Evolutionary conservation across 2,329 filamentous ascomycete genomes (phyloP), one percentile per base, ranked within the genome.

Genomic region (Paramyrothecium roridum): DNA sequence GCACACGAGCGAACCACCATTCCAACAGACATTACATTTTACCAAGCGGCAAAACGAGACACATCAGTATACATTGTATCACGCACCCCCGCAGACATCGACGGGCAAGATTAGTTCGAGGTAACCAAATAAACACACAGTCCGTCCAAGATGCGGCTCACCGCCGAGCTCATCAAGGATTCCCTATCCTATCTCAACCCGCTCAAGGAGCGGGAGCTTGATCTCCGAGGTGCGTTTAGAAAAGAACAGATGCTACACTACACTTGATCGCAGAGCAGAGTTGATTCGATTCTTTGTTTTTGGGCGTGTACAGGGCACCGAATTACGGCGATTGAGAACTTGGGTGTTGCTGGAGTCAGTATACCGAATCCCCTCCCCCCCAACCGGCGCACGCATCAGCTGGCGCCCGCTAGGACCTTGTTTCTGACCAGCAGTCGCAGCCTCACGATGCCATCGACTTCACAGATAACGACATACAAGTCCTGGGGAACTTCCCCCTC

Each of bases 101-200:
- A 40, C 10, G 26, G 34, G 17, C 26, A 8, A 17, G 8, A 47
- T 20, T 13, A 53, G 37, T 43, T 43, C 16, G 37, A 43, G 37
- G 37, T 43, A 43, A 43, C 49, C 30, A 37, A 33, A 33, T 30
- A 51, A 51, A 21, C 26, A 48, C 46, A 48, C 19, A 20, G 12
- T 45, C 52, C 56, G 52, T 54, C 65, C 73, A 78, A 71, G 63
- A 98, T 99, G 95, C 88, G 93, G 82, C 87, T 99, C 78, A 97
- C 93, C 61, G 88, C 91, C 65, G 95, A 98, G 75, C 87, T 98
- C 69, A 96, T 99, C 78, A 86, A 91, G 76, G 87, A 86, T 75
- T 96, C 95, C 71, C 89, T 96, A 65, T 97, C 93, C 74, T 99
- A 97, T 83, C 89, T 98, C 77, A 99, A 98, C 78, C 93, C 93